A percentile compares a stretch with the other conserved stretches of the same genome.
Conservation (phyloP, 768 basidiomycete species). For the Phanerodontia chrysosporium region DNA sequence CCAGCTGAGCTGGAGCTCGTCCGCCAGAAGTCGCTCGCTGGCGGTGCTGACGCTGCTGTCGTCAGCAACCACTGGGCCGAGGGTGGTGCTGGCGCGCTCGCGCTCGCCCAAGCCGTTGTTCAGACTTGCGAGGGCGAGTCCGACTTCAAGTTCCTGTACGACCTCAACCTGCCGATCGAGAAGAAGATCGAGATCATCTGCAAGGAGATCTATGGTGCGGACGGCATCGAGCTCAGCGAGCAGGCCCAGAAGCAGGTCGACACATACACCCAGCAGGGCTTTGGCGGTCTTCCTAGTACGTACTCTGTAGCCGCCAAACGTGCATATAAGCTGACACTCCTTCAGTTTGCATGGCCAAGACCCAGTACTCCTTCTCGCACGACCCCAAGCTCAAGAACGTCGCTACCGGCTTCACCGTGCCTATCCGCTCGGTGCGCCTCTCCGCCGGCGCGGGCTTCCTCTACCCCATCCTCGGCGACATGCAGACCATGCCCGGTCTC, state of each 20-base stretch:
- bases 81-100: slow-evolving; percentile 86
- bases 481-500: slow-evolving; percentile 98
- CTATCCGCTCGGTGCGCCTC: slow-evolving; percentile 82
- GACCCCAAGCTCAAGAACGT: slow-evolving; percentile 89
- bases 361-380: slow-evolving; percentile 96
- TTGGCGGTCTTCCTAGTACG: slow-evolving; percentile 72
- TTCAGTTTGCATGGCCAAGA: slow-evolving; percentile 94
- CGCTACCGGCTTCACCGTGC: slow-evolving; percentile 89
- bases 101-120: slow-evolving; percentile 90
- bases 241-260: slow-evolving; percentile 82
- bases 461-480: slow-evolving; percentile 92
- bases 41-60: slow-evolving; percentile 92
- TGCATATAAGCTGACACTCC: slow-evolving; percentile 8
- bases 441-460: slow-evolving; percentile 95
- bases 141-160: slow-evolving; percentile 91
- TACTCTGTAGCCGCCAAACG: neutral
- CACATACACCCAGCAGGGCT: slow-evolving; percentile 90
- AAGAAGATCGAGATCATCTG: slow-evolving; percentile 87
- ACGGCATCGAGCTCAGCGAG: slow-evolving; percentile 84
- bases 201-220: slow-evolving; percentile 91
- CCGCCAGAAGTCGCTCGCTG: slow-evolving; percentile 70
- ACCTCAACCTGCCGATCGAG: slow-evolving; percentile 75
- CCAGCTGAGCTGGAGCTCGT: slow-evolving; percentile 85
- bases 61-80: slow-evolving; percentile 98
- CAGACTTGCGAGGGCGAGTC: slow-evolving; percentile 78